phyloP scores from a whole-genome alignment of 306 rosid genomes.

The Cucurbita pepo region DNA sequence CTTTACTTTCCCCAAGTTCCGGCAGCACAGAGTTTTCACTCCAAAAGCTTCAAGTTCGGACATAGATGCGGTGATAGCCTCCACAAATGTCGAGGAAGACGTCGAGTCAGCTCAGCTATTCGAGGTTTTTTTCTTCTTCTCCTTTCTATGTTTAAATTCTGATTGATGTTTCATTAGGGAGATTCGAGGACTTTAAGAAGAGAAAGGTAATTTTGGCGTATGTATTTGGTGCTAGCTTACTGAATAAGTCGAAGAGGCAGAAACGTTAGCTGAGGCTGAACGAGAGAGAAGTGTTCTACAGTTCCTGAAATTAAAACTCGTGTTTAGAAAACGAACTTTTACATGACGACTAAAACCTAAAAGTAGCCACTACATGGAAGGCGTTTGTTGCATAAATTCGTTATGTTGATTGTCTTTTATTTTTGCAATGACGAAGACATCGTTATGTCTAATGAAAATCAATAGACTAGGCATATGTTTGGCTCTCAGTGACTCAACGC shows the following conservation, averaged over 20 bases:
- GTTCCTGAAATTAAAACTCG: background rate
- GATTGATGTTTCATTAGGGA: too few species aligned
- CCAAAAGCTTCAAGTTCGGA: conserved; percentile 19
- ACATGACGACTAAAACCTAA: background rate
- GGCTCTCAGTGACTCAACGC: background rate
- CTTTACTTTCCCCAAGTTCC: background rate
- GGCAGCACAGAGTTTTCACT: conserved; percentile 21
- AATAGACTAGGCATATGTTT: background rate
- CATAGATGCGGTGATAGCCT: conserved; percentile 17
- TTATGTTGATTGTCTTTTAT: background rate
- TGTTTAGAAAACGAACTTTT: background rate
- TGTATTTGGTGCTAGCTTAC: background rate
- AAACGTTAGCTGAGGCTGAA: background rate
- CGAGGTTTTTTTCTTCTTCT: conserved; percentile 28
- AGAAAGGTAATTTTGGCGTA: background rate
- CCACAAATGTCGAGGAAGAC: conserved; percentile 28
- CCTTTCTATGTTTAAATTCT: background rate
- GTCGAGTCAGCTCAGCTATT: conserved; percentile 53
- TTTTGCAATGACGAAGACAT: background rate
- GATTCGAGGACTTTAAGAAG: background rate
- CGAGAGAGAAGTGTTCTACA: background rate
- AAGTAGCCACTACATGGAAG: background rate
- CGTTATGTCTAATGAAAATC: background rate
- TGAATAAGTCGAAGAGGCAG: background rate
- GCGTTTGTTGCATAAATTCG: background rate